Base-by-base conservation (phyloP, 2,329 filamentous ascomycete species). In the Samsoniella hepiali region DNA sequence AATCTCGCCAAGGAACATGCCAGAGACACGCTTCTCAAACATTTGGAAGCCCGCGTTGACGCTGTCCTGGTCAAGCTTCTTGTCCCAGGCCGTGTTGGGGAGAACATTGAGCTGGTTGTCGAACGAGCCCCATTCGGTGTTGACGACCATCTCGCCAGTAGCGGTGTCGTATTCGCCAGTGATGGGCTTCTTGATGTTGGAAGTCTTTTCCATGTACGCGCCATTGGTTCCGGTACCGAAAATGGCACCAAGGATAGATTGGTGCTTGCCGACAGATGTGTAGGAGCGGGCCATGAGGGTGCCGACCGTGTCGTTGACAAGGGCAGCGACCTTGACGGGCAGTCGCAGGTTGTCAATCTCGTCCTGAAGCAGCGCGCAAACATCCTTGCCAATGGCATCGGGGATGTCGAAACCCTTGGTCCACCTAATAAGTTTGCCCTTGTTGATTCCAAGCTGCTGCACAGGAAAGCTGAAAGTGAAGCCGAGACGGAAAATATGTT, bases 391-490 rank as follows among this genome's bases (percentile, higher is more conserved):
- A 64, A 99, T 78, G 1, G 93, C 91, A 73, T 98, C 95, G n/a
- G 88, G 85, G 68, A 99, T 98, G 74, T 98, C 92, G 74, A 97
- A 99, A 59, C 95, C 95, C 81, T 99, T 99, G 64, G 95, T 99
- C 95, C 95, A 99, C 69, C 95, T 88, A 77, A 97, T 95, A 62
- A 99, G 83, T 63, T 88, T 90, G 65, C 95, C 95, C 78, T 93
- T 94, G 83, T 98, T 98, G 75, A 99, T 97, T 45, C 92, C 93
- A 64, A 91, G 83, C 76, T 99, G 95, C 74, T 96, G 87, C 45
- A 98, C 93, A 3, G 95, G 95, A 79, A 98, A 99, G 74, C 91
- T 96, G 78, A 99, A 99, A 60, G 95, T 99, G 79, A 99, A 99
- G n/a, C 95, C 95, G 49, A 99, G 83, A 70, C 93, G 91, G 79